A percentile compares a stretch with the other conserved stretches of the same genome.
Conservation (phyloP, 495 filamentous ascomycete genomes). For the Podospora pseudopauciseta region DNA sequence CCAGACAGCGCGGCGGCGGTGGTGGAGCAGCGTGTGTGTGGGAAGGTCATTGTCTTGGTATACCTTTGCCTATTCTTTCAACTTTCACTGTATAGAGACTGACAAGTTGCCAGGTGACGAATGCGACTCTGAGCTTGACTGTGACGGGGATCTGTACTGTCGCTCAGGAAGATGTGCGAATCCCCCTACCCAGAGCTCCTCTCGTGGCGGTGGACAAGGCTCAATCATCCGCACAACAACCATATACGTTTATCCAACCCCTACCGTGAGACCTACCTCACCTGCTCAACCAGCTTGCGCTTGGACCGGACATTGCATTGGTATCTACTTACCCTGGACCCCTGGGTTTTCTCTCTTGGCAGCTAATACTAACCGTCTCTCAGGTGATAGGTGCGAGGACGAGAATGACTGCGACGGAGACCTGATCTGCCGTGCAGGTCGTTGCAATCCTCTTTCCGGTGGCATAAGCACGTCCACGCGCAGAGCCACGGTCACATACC, state of each 20-base stretch:
- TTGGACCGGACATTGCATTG: conserved; percentile 22
- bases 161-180: conserved; percentile 16
- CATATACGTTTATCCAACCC: conserved; percentile 9
- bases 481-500: conserved; percentile 3
- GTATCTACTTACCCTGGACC: neutral
- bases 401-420: conserved; percentile 29
- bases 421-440: conserved; percentile 14
- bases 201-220: neutral
- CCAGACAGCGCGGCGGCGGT: conserved; percentile 12
- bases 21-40: conserved; percentile 17
- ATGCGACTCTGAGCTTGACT: conserved; percentile 23
- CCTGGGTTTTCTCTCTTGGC: neutral
- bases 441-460: conserved; percentile 12
- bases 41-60: conserved; percentile 28
- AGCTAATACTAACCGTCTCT: neutral
- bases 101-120: conserved; percentile 18
- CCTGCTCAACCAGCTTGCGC: conserved; percentile 11
- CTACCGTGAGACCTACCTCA: conserved; percentile 11
- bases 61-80: neutral
- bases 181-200: neutral
- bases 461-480: conserved; percentile 12
- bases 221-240: conserved; percentile 9
- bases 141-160: conserved; percentile 25
- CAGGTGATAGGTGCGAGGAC: conserved; percentile 20
- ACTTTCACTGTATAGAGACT: neutral